These are phyloP conservation scores for Diaporthe sp. DNA, from an alignment of 2,329 filamentous ascomycete genomes.

Conservation along the genomic window DNA sequence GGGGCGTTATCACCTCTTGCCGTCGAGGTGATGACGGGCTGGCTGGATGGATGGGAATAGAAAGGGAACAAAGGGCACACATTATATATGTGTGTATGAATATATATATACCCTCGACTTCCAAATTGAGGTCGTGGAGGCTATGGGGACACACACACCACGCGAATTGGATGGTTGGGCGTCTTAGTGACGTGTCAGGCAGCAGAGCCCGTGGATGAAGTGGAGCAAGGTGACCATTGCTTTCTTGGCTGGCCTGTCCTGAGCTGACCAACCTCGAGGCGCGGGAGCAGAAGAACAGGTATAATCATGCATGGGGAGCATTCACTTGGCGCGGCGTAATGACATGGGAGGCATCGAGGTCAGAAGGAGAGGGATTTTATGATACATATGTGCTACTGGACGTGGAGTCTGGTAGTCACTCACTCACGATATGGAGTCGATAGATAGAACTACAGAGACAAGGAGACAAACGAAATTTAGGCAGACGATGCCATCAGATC, in stretches of 20 bases:
- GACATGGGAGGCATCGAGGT: not conserved
- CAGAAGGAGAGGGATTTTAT: not conserved
- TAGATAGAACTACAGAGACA: not conserved
- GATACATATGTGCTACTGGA: not conserved
- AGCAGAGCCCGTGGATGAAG: not conserved
- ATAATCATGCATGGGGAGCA: too few relatives aligned
- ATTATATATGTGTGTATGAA: not conserved
- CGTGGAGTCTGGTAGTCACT: too few relatives aligned
- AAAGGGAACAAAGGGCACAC: not conserved
- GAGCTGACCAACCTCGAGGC: not conserved
- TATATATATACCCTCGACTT: not conserved
- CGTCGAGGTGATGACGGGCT: not conserved
- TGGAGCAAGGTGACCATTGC: too few relatives aligned
- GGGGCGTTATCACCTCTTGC: slow-evolving; percentile 9
- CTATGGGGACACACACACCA: not conserved
- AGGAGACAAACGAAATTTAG: too few relatives aligned
- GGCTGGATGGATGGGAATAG: too few relatives aligned
- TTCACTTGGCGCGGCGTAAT: not conserved
- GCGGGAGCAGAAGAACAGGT: not conserved
- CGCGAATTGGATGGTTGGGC: too few relatives aligned
- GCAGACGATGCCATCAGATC: too few relatives aligned
- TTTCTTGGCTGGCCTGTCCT: not conserved
- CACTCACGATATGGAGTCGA: not conserved
- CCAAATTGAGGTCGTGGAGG: not conserved
- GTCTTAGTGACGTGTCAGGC: not conserved